These are phyloP conservation scores for Globisporangium mamillatum DNA, from an alignment of 352 stramenopile genomes.

Conservation along the genomic window DNA sequence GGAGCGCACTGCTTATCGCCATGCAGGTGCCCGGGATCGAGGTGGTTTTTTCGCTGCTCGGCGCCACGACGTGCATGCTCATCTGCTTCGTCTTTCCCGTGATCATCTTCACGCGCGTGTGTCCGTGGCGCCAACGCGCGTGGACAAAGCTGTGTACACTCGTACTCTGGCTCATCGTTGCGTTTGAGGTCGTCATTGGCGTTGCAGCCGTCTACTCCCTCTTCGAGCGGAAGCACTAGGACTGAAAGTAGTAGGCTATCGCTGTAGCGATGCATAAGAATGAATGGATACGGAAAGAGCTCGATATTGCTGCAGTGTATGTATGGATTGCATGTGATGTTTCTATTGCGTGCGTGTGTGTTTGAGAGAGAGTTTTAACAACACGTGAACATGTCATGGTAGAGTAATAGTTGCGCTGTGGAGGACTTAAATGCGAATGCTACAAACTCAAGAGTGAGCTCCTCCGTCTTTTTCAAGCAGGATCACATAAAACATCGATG, in stretches of 20 bases:
- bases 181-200: constrained; percentile 36
- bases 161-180: constrained; percentile 34
- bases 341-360: background rate
- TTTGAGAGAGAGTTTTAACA: no score
- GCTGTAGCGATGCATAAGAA: background rate
- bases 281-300: background rate
- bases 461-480: no score
- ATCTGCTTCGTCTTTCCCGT: constrained; percentile 77
- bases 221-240: background rate
- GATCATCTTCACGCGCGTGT: constrained; percentile 58
- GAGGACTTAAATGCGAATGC: no score
- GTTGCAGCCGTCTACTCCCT: constrained; percentile 24
- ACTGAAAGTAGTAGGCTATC: background rate
- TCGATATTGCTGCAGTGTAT: background rate
- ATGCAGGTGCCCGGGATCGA: constrained; percentile 50
- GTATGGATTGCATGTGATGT: background rate
- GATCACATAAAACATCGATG: no score
- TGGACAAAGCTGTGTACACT: constrained; percentile 34
- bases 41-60: constrained; percentile 66
- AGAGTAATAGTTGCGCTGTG: no score
- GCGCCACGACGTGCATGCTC: constrained; percentile 63
- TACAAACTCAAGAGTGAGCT: no score
- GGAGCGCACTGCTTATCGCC: constrained; percentile 28
- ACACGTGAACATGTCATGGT: background rate
- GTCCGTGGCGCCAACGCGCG: constrained; percentile 41